Evolutionary conservation across 768 basidiomycete genomes (phyloP), one percentile per base, ranked within the genome.

Genomic region (Mycena pura): DNA sequence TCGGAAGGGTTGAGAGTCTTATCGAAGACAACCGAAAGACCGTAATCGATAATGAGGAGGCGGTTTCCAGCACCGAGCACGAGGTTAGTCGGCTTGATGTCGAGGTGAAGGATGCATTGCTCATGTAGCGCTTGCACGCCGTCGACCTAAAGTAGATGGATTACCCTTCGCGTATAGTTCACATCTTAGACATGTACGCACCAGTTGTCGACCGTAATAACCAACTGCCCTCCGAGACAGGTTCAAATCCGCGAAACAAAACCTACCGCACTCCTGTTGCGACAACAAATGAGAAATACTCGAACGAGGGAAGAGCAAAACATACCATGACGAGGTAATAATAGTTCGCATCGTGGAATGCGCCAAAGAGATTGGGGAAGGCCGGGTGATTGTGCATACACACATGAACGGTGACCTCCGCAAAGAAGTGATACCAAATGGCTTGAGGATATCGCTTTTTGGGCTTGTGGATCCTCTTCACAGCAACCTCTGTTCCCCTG

Each of bases 321-420:
- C 46, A 43, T 48, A 55, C 63, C 51, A 64, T 59, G 0, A 45
- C 47, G 5, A 64, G 2, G 36, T 44, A 59, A 13, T 32, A 54
- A 7, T 27, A 3, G 0, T 48, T 28, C 2, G 5, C 24, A 19
- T 49, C 57, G 1, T 60, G 27, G 22, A 59, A 64, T 1, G 25
- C 46, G 1, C 46, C 63, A 17, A 55, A 25, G 5, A 63, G 14
- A 9, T 3, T 6, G 3, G 54, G 60, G 36, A 62, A 50, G 9
- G 54, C 60, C 0, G 48, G 34, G 39, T 62, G 14, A 15, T 41
- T 22, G 1, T 11, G n/a, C 54, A 57, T 46, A 3, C 17, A 27
- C 0, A 2, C 6, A 19, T 56, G 54, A 1, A 21, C 41, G 0
- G 5, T 0, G 17, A 56, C 15, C 24, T 62, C 60, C 10, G 19